Percentiles rank a stretch among this genome's conserved stretches.
phyloP scores from a whole-genome alignment of 2,329 filamentous ascomycete species.

The Arthrobotrys sinensis region DNA sequence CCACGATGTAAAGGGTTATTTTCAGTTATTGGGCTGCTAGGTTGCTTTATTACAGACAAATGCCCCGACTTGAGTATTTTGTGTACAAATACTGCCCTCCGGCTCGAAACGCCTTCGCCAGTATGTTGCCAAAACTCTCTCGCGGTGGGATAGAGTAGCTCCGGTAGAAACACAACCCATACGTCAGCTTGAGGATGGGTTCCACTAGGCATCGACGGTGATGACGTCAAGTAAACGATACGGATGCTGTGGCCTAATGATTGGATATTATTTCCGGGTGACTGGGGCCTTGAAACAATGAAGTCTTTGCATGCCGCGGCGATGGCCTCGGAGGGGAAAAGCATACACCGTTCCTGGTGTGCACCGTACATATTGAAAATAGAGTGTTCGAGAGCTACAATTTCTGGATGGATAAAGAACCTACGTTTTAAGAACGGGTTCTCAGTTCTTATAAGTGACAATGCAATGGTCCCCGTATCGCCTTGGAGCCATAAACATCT shows the following conservation, averaged over 20 bases:
- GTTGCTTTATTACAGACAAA: conserved; percentile 70
- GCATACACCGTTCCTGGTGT: conserved; percentile 78
- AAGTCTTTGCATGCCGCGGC: conserved; percentile 84
- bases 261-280: neutral
- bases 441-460: neutral
- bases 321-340: conserved; percentile 81
- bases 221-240: conserved; percentile 19
- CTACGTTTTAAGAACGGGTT: conserved; percentile 68
- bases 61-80: conserved; percentile 79
- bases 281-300: conserved; percentile 69
- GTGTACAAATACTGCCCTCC: conserved; percentile 90
- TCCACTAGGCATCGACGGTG: neutral
- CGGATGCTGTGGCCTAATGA: neutral
- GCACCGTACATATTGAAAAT: conserved; percentile 77
- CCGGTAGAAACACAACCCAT: conserved; percentile 76
- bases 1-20: conserved; percentile 58
- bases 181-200: conserved; percentile 70
- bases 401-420: conserved; percentile 91
- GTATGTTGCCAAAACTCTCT: conserved; percentile 98
- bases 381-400: conserved; percentile 79
- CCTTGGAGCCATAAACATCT: too few species aligned
- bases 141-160: conserved; percentile 78
- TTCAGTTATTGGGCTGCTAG: neutral
- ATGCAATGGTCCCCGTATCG: too few species aligned
- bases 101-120: conserved; percentile 91